Evolutionary conservation across 495 filamentous ascomycete species (phyloP).

Genomic region (Aspergillus bridgeri): DNA sequence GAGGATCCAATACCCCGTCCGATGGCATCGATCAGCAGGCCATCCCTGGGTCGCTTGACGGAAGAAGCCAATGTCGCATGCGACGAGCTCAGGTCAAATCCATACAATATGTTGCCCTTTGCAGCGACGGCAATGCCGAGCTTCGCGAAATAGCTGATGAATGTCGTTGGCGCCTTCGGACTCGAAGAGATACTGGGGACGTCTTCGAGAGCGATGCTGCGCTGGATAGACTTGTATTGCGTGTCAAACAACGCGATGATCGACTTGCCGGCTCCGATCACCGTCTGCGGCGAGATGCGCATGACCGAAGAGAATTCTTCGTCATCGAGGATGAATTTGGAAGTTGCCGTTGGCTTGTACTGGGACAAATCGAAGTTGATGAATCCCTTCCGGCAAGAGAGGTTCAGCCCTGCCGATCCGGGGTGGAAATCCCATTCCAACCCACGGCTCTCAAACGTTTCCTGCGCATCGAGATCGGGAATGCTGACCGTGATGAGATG

Average conservation of each 20-base stretch:
- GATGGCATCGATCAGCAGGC: slow-evolving; percentile 68
- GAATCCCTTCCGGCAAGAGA: slow-evolving; percentile 44
- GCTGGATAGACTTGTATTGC: slow-evolving; percentile 61
- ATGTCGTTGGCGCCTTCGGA: slow-evolving; percentile 22
- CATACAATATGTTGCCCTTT: slow-evolving; percentile 53
- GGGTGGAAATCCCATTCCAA: slow-evolving; percentile 47
- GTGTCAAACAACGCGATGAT: slow-evolving; percentile 60
- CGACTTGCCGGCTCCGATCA: slow-evolving; percentile 44
- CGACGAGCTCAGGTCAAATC: slow-evolving; percentile 61
- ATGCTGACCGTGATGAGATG: slow-evolving; percentile 40
- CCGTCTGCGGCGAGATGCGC: slow-evolving; percentile 43
- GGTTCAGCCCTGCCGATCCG: slow-evolving; percentile 38
- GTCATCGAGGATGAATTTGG: slow-evolving; percentile 37
- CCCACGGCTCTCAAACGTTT: slow-evolving; percentile 21
- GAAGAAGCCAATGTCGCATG: slow-evolving; percentile 40
- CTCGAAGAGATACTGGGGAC: slow-evolving; percentile 29
- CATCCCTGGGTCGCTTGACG: slow-evolving; percentile 60
- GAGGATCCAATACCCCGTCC: slow-evolving; percentile 51
- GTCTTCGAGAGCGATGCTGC: slow-evolving; percentile 47
- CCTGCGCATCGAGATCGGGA: slow-evolving; percentile 26
- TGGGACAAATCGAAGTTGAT: slow-evolving; percentile 46
- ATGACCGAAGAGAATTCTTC: slow-evolving; percentile 44
- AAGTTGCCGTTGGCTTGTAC: slow-evolving; percentile 39
- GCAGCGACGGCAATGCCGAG: slow-evolving; percentile 60
- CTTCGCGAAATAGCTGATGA: slow-evolving; percentile 61